Evolutionary conservation across 1,139 yeast genomes (phyloP).

Genomic region (Oligophagozyma castellii): DNA sequence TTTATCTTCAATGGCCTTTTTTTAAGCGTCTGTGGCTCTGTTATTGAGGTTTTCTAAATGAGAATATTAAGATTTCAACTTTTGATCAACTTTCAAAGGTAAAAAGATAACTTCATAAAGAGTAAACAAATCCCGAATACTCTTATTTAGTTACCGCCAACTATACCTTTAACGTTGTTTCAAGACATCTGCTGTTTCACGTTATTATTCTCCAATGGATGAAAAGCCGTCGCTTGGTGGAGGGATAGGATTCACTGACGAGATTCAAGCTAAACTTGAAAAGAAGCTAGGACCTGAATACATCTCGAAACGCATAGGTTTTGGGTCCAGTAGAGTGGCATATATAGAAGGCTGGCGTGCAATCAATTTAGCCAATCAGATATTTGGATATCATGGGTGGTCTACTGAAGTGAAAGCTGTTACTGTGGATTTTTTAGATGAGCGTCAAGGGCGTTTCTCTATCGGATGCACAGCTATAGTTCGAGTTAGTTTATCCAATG

Average conservation of each 20-base stretch:
- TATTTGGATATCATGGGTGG: conserved; percentile 79
- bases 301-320: conserved; percentile 70
- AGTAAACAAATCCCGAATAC: no score
- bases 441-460: conserved; percentile 37
- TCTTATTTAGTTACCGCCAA: no score
- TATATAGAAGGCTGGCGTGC: conserved; percentile 78
- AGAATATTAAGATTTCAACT: no score
- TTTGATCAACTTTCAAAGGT: no score
- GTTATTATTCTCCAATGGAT: conserved; percentile 11
- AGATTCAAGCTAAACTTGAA: conserved; percentile 32
- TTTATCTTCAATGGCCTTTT: no score
- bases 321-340: conserved; percentile 53
- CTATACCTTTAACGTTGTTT: no score
- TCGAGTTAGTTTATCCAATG: conserved; percentile 57
- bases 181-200: conserved; percentile 1
- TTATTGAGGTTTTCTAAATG: no score
- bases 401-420: conserved; percentile 50
- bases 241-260: conserved; percentile 15
- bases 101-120: no score
- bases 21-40: no score
- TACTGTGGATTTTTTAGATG: conserved; percentile 61
- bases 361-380: conserved; percentile 61
- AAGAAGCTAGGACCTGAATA: conserved; percentile 81
- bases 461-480: conserved; percentile 62
- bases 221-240: conserved; percentile 11